Base-by-base conservation (phyloP, 306 rosid genomes). In the Inga laurina region DNA sequence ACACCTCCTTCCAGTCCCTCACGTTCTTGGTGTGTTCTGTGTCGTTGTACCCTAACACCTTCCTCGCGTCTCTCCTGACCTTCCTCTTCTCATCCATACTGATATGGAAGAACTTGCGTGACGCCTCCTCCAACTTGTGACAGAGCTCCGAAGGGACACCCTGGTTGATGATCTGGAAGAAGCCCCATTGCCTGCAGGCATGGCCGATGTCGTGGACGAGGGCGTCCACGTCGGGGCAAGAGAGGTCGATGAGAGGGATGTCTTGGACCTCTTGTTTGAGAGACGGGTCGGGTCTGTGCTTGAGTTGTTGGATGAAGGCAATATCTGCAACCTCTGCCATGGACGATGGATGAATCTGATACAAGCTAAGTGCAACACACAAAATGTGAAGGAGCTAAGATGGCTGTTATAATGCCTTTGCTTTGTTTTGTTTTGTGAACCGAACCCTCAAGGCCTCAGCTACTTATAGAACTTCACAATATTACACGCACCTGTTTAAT, bases 1-100 rank as follows among this genome's bases (percentile, higher is more conserved):
- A 87, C 10, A 84, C 91, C 66, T 91, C 94, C 44, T 89, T 91
- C 94, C 94, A 89, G 12, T 91, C 92, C 57, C 89, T 87, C 0
- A 87, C 87, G 41, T 91, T 88, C 82, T 86, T 87, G 10, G 94
- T 91, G 32, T 79, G 82, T 61, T 91, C 94, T 0, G 68, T 37
- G 19, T 91, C 91, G 9, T 34, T 84, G 13, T 91, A 91, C 2
- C 92, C 92, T 15, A 15, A 8, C 3, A 79, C 83, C 1, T 3
- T 69, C 74, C 5, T 16, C 3, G 8, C 30, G 1, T 69, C 57
- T 16, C 57, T 51, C 7, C 57, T 15, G 7, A 51, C 57, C n/a
- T 13, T 51, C 57, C 57, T 51, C 57, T 51, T 51, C n/a, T 15
- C 19, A 5, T 51, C 57, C 19, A 51, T 18, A 5, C 2, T 3